Evolutionary conservation across 352 stramenopile species (phyloP).

Genomic region (Thalassiosira mediterranea): DNA sequence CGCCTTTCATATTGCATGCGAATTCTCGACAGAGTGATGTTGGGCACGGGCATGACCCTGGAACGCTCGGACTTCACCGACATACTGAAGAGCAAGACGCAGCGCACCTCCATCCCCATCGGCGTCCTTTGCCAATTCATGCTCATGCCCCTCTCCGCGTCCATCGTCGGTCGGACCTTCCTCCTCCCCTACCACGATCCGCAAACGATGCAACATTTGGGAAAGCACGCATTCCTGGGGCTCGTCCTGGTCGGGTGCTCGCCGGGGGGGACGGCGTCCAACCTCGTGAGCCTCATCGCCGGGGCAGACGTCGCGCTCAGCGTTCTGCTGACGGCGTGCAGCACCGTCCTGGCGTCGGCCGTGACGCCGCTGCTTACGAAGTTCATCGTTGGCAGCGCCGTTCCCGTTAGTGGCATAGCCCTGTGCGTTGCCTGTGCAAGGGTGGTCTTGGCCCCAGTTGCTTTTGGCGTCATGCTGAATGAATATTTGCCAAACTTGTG

Average conservation of each 20-base stretch:
- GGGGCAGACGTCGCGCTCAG: constrained; percentile 84
- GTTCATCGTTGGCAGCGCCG: constrained; percentile 72
- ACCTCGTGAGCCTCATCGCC: constrained; percentile 86
- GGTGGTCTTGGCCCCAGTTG: constrained; percentile 83
- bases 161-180: constrained; percentile 58
- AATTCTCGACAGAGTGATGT: constrained; percentile 74
- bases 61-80: constrained; percentile 82
- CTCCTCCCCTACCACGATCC: constrained; percentile 42
- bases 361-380: constrained; percentile 84
- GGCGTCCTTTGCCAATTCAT: constrained; percentile 81
- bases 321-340: constrained; percentile 84
- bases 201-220: neutral
- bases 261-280: constrained; percentile 85
- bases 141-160: constrained; percentile 81
- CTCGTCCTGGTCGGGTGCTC: constrained; percentile 81
- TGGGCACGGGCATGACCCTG: constrained; percentile 86
- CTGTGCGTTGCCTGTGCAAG: constrained; percentile 69
- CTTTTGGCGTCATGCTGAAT: constrained; percentile 84
- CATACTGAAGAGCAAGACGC: constrained; percentile 49
- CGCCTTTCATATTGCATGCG: too few relatives aligned
- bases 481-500: constrained; percentile 69
- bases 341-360: constrained; percentile 82
- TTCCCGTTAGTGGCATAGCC: constrained; percentile 69
- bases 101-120: constrained; percentile 60
- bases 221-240: constrained; percentile 70